These are phyloP conservation scores for Gaertneriomyces sp. DNA, from an alignment of 192 early-diverging fungal species.

Conservation along the genomic window DNA sequence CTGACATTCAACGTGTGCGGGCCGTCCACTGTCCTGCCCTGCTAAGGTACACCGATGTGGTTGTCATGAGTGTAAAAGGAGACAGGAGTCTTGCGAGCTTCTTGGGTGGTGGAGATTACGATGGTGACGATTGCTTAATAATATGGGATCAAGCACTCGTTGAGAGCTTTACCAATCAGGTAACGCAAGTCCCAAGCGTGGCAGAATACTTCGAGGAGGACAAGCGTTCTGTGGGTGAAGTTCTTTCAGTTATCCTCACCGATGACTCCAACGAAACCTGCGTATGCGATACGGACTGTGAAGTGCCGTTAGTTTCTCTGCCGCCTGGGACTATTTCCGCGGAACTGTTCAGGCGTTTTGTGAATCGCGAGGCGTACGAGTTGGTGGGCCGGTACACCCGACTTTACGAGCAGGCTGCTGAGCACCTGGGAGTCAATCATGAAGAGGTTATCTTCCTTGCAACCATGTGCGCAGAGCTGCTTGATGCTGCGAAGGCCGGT, in stretches of 20 bases:
- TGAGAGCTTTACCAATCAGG: neutral
- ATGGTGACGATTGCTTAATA: constrained; percentile 18
- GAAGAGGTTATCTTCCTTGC: constrained; percentile 1
- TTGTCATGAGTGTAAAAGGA: constrained; percentile 9
- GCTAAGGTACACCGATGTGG: constrained; percentile 5
- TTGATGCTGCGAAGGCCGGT: constrained; percentile 16
- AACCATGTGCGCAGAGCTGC: constrained; percentile 18
- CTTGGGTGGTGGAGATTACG: constrained; percentile 20
- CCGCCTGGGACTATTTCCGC: neutral
- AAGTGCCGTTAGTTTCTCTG: neutral
- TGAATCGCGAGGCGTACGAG: neutral
- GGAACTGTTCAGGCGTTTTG: neutral
- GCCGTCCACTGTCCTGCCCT: constrained; percentile 6
- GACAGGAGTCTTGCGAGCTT: neutral
- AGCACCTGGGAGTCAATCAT: neutral
- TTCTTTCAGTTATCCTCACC: neutral
- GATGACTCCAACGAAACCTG: neutral
- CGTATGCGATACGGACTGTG: neutral
- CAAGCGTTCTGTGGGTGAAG: neutral
- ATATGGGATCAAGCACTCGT: constrained; percentile 18
- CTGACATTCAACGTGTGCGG: constrained; percentile 10
- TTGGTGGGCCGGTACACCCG: neutral
- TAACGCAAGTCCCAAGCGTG: neutral
- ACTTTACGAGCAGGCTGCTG: constrained; percentile 1
- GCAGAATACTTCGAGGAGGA: neutral